Conservation (phyloP, 2,329 filamentous ascomycete genomes). For the Tothia fuscella region DNA sequence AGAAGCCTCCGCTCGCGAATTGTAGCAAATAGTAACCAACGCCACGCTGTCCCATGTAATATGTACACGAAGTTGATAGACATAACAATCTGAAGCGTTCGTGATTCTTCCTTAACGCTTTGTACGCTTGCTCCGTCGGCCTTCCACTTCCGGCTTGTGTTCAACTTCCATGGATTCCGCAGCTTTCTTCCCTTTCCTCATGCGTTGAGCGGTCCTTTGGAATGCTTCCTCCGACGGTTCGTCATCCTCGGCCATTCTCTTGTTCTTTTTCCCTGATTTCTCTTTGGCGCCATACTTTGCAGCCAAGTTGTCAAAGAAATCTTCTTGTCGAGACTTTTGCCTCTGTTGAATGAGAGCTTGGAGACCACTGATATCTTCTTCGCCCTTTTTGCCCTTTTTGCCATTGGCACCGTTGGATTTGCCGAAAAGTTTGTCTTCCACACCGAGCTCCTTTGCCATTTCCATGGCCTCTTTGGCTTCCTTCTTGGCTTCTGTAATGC, state of each 20-base stretch:
- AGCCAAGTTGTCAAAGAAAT: conserved; percentile 62
- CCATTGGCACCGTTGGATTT: conserved; percentile 19
- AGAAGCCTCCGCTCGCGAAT: too few relatives aligned
- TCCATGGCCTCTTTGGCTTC: conserved; percentile 65
- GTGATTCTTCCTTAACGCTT: too few relatives aligned
- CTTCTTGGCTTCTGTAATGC: conserved; percentile 49
- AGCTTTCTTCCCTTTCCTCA: conserved; percentile 4
- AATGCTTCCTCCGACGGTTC: conserved; percentile 55
- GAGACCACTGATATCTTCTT: conserved; percentile 30
- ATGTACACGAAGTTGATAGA: too few relatives aligned
- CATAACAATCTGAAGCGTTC: too few relatives aligned
- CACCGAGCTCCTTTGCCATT: conserved; percentile 60
- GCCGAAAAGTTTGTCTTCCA: conserved; percentile 57
- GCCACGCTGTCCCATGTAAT: too few relatives aligned
- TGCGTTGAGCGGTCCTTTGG: conserved; percentile 5
- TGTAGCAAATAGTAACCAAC: too few relatives aligned
- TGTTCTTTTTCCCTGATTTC: conserved; percentile 23
- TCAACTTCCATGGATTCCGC: too few relatives aligned
- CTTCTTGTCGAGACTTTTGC: conserved; percentile 46
- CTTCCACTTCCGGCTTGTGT: too few relatives aligned
- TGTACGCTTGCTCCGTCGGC: too few relatives aligned
- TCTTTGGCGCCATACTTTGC: conserved; percentile 55
- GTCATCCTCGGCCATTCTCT: conserved; percentile 38
- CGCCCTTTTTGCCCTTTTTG: conserved; percentile 36
- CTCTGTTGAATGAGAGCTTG: conserved; percentile 64